Evolutionary conservation across 345 rosid genomes (phyloP), one percentile per base, ranked within the genome.

Genomic region (Firmiana major): DNA sequence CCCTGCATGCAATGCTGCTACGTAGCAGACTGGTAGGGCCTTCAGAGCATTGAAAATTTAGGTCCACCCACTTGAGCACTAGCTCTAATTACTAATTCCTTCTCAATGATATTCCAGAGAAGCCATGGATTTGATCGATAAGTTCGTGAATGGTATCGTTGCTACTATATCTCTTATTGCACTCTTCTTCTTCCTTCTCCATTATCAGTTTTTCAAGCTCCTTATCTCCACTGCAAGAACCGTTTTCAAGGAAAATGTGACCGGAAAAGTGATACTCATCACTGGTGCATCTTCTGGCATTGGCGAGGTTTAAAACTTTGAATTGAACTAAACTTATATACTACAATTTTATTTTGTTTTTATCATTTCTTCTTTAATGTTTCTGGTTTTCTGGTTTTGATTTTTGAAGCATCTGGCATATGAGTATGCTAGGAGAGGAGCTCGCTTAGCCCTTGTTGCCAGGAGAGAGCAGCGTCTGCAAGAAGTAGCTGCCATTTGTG

Each of bases 271-370:
- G 1, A 79, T 88, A 59, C 82, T 90, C 51, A 85, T 89, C 78
- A 83, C 92, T 34, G 90, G 91, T 31, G 93, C 90, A 72, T 88
- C 92, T 71, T 90, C 92, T 1, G 93, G 91, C 65, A 87, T 90
- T 16, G 94, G 91, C 26, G 84, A 90, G 90, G 94, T 87, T 73
- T 9, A 3, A 31, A 31, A 31, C 34, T 31, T 31, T 31, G 13
- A n/a, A 34, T 5, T 55, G 21, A 7, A 38, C 16, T 31, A 31
- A 31, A 31, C 3, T 31, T 31, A 3, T 1, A 31, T 31, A 0
- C 34, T 3, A 3, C 1, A 3, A 31, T 31, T 31, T 31, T 31
- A 31, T 31, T 3, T 31, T 31, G 34, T 31, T 31, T 31, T 31
- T 31, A 0, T 60, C 34, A 0, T n/a, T 24, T 48, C 3, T 7